Evolutionary conservation across 805 yeast genomes (phyloP), one percentile per base, ranked within the genome.

Genomic region (Saturnispora saitoi): DNA sequence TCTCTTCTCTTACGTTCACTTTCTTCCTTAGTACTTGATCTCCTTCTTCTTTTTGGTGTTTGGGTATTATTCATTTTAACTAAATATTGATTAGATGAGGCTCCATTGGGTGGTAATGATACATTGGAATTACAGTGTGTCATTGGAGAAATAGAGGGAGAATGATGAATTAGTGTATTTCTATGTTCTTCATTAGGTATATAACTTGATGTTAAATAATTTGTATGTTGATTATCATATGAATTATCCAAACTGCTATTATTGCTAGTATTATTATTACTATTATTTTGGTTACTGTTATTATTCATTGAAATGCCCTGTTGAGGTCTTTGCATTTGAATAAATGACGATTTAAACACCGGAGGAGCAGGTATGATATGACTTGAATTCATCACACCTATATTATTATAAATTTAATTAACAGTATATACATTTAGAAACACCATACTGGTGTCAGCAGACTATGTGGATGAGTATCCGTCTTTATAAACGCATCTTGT

Each of bases 341-440:
- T 68, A 52, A 72, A 70, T 4, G 74, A 71, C 6, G 76, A 72
- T 54, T 70, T 71, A 51, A 73, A 67, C 19, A 70, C 66, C 2
- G 78, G 78, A 1, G 77, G 77, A 5, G 72, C 68, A 7, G 78
- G 78, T 3, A 73, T 50, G 29, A 61, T 51, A 9, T 46, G 39
- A 22, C 29, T 37, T 14, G 28, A 15, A 22, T n/a, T 37, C 41
- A 37, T 37, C 9, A 24, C 28, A 24, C 5, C 3, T 9, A 24
- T 9, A 24, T 6, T 6, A 24, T 6, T 24, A 24, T 24, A 24
- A 24, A 24, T 24, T 24, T 24, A 24, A n/a, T n/a, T 24, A 24
- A 24, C 8, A 24, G 28, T 24, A 24, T 24, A 24, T 24, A 24
- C 8, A 9, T 6, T 6, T 6, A 24, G 28, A 6, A 24, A 24